Percentiles rank a stretch among this genome's conserved stretches.
Conservation (phyloP, 2,329 filamentous ascomycete species). For the Ceratocystis huliohia region DNA sequence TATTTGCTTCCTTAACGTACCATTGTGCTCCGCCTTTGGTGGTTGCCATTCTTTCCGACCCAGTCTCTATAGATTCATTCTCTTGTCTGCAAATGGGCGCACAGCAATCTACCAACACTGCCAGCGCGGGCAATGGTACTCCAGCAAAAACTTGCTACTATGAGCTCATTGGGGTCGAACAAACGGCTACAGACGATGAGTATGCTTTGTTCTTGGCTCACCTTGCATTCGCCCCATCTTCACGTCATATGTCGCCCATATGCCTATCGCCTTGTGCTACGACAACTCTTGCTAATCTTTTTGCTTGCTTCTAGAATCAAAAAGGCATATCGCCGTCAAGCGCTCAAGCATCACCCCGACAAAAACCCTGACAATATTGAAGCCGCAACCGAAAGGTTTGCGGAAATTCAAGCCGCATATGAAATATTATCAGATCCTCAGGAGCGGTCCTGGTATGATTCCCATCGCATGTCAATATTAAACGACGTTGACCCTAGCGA, state of each 20-base stretch:
- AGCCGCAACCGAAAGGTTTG: conserved; percentile 70
- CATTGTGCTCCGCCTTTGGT: too few relatives aligned
- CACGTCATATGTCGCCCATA: too few relatives aligned
- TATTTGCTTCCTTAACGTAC: too few relatives aligned
- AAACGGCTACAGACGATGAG: conserved; percentile 69
- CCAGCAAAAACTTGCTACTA: conserved; percentile 68
- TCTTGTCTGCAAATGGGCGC: conserved; percentile 37
- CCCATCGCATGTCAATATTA: conserved; percentile 76
- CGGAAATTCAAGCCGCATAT: conserved; percentile 85
- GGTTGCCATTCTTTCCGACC: background rate
- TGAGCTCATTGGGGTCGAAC: conserved; percentile 63
- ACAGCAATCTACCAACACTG: conserved; percentile 39
- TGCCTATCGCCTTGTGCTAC: background rate
- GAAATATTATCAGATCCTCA: conserved; percentile 93
- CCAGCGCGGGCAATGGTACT: conserved; percentile 24
- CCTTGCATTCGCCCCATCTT: background rate
- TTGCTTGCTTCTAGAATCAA: conserved; percentile 52
- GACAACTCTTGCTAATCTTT: conserved; percentile 2
- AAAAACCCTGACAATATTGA: conserved; percentile 81
- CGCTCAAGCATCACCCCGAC: conserved; percentile 87
- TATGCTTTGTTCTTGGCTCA: conserved; percentile 30
- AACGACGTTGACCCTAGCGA: conserved; percentile 44
- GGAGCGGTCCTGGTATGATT: conserved; percentile 95
- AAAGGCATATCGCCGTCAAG: conserved; percentile 80
- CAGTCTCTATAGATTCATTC: background rate